Evolutionary conservation across 768 basidiomycete genomes (phyloP), one percentile per base, ranked within the genome.

Genomic region (Tylopilus balloui): DNA sequence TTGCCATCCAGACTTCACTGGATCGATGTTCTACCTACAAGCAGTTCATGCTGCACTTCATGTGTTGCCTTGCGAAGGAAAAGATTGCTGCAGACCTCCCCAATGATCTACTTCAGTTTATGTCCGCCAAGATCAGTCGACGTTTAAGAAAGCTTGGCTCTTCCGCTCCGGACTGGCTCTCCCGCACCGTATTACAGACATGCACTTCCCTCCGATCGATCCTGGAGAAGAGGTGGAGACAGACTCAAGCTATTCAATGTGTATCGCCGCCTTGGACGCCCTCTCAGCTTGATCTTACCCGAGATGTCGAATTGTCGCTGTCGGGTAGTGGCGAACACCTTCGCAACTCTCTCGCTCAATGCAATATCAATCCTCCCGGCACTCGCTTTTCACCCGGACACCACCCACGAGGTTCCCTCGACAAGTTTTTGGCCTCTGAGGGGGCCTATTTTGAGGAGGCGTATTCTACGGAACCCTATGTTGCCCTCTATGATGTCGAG

Each of bases 1-100:
- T 80, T 4, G 66, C 68, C 1, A 52, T 77, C 20, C 76, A 78
- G 55, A 73, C 68, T 0, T 66, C 71, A 0, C 56, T 71, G 23
- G 52, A 46, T 21, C 57, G 50, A 28, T 55, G 56, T 37, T 37
- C 20, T 27, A 58, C 55, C 5, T 72, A 72, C 58, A 72, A 72
- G 35, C 41, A 23, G 4, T 71, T 71, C 53, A 65, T 70, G 36
- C 17, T 66, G 0, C 69, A 61, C 47, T 60, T 70, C 49, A 52
- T 66, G 54, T 40, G 58, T 23, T 4, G 37, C 13, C 28, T 70
- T 28, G 47, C 59, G 0, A 35, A 47, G 6, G 43, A 52, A 12
- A 48, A 45, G 11, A 9, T 62, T 0, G 40, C 48, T 3, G 10
- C 1, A 0, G 45, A 60, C 14, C 41, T 58, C 13, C 28, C 54